Base-by-base conservation (phyloP, 257 asterid species). In the Ligustrum vulgare region DNA sequence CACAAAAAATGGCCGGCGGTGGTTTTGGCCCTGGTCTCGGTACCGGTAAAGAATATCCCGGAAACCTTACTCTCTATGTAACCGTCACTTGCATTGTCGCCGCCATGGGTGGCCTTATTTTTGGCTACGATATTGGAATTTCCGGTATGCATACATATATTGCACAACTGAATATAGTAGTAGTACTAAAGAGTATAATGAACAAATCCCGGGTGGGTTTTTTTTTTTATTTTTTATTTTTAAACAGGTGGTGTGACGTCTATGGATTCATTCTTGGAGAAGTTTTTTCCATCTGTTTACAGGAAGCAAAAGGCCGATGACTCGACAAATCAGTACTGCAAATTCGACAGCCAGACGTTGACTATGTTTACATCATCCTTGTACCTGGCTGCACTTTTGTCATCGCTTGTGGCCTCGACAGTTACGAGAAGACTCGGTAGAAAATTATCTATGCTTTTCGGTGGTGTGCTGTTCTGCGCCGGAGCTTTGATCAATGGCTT, bases 191-290 rank as follows among this genome's bases (percentile, higher is more conserved):
- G 5, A 41, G 1, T 41, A 11, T 11, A 41, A 41, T 3, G 49
- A 41, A 41, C 5, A 41, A 41, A 41, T 41, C 49, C 32, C 32
- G 13, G 49, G 2, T 39, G 31, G 1, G 1, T 71, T 47, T 43
- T 75, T 8, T 8, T 49, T 36, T n/a, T n/a, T n/a, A n/a, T n/a
- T n/a, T n/a, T n/a, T n/a, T n/a, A n/a, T n/a, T n/a, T n/a, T n/a
- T n/a, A n/a, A n/a, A 31, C 78, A 93, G 98, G 98, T 54, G 98
- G 98, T 6, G 97, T 93, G 76, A 93, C 97, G 69, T 78, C 98
- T 2, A 93, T 90, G 97, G 94, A 91, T 64, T 70, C 95, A 2
- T 93, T 93, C 78, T 16, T 93, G 90, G 36, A 75, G 72, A 79
- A 85, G 69, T 93, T 93, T 67, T 93, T 93, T 34, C 96, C 91